Percentiles rank a stretch among this genome's conserved stretches.
phyloP scores from a whole-genome alignment of 1,284 basidiomycete genomes.

The Puccinia hordei region DNA sequence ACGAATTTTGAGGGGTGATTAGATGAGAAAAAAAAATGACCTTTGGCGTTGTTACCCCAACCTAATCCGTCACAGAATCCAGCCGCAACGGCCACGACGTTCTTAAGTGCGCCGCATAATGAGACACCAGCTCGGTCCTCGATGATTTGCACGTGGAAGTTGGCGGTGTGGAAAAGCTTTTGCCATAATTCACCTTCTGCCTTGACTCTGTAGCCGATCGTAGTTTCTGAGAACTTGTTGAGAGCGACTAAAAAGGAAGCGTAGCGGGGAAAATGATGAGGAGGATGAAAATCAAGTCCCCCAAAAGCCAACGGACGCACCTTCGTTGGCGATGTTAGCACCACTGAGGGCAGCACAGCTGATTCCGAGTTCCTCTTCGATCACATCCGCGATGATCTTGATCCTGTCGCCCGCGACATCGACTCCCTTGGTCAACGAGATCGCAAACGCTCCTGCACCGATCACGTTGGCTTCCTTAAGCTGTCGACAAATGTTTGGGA shows the following conservation, averaged over 20 bases:
- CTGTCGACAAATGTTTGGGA: conserved; percentile 51
- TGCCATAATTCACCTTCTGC: conserved; percentile 62
- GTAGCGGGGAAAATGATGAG: not conserved
- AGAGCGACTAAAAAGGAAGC: conserved; percentile 13
- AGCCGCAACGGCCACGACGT: conserved; percentile 65
- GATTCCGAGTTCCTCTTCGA: conserved; percentile 63
- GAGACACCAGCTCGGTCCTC: conserved; percentile 66
- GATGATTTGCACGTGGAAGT: conserved; percentile 65
- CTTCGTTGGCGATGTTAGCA: conserved; percentile 67
- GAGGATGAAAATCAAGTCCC: too few relatives aligned
- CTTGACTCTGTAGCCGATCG: conserved; percentile 63
- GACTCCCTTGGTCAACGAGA: conserved; percentile 59
- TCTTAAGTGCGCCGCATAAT: conserved; percentile 67
- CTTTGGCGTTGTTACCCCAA: conserved; percentile 66
- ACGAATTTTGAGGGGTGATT: too few relatives aligned
- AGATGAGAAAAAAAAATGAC: conserved; percentile 53
- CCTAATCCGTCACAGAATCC: conserved; percentile 65
- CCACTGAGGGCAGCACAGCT: conserved; percentile 65
- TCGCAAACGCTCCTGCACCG: conserved; percentile 21
- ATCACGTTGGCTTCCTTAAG: conserved; percentile 48
- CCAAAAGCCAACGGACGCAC: too few relatives aligned
- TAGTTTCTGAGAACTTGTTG: conserved; percentile 63
- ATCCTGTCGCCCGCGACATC: conserved; percentile 64
- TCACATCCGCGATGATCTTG: conserved; percentile 65
- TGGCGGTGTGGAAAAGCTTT: conserved; percentile 62